A percentile compares a stretch with the other conserved stretches of the same genome.
Evolutionary conservation across 73 alveolate species (phyloP).

Genomic region (Halteria grandinella): DNA sequence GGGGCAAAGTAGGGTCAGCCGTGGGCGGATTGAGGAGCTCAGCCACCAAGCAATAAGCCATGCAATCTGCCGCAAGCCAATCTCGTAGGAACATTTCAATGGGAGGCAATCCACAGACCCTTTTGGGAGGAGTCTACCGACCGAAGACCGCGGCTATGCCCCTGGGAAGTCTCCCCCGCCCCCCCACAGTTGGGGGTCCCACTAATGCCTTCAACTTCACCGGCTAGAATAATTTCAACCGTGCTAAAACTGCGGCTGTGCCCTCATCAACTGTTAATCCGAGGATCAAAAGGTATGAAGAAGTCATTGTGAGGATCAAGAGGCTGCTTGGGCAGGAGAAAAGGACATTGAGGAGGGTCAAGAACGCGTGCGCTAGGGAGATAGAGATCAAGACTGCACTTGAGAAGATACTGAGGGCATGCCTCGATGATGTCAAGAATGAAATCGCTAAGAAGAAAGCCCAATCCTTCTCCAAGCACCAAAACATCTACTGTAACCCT

Average conservation of each 20-base stretch:
- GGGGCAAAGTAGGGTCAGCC: no score
- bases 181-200: conserved; percentile 54
- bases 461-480: no score
- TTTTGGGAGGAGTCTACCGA: conserved; percentile 13
- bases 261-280: no score
- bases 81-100: conserved; percentile 44
- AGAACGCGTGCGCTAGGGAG: conserved; percentile 75
- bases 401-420: conserved; percentile 71
- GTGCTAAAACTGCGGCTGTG: no score
- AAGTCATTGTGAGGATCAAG: conserved; percentile 60
- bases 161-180: conserved; percentile 6
- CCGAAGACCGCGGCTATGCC: conserved; percentile 58
- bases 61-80: no score
- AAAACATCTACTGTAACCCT: no score
- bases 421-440: conserved; percentile 83
- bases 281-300: conserved; percentile 63
- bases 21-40: no score
- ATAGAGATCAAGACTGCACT: conserved; percentile 74
- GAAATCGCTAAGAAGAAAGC: conserved; percentile 69
- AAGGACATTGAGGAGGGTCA: conserved; percentile 71
- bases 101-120: conserved; percentile 2
- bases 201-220: conserved; percentile 23
- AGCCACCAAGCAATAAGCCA: no score
- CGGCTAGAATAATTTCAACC: no score
- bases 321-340: conserved; percentile 63